Evolutionary conservation across 495 filamentous ascomycete species (phyloP).

Genomic region (Penicillium arizonense): DNA sequence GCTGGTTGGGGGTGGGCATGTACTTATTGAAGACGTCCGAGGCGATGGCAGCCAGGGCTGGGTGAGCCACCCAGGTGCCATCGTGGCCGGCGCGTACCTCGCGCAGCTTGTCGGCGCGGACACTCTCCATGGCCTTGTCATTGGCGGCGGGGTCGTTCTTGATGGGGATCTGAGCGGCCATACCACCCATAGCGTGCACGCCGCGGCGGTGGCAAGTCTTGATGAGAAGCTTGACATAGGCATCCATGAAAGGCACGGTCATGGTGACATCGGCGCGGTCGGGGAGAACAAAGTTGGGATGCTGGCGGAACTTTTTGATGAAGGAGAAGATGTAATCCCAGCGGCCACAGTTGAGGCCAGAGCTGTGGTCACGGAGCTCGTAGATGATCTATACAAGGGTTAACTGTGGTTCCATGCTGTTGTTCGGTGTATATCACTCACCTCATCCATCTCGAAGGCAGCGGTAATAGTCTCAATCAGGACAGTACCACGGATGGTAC

Average conservation of each 20-base stretch:
- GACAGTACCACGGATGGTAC: conserved; percentile 93
- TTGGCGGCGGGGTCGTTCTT: conserved; percentile 90
- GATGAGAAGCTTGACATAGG: conserved; percentile 94
- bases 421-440: no score
- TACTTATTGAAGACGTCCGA: conserved; percentile 95
- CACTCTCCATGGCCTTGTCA: conserved; percentile 90
- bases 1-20: conserved; percentile 99
- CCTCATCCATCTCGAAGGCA: conserved; percentile 99
- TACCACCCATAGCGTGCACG: conserved; percentile 98
- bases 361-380: conserved; percentile 94
- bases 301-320: conserved; percentile 99
- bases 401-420: no score
- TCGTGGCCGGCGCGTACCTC: conserved; percentile 96
- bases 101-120: conserved; percentile 92
- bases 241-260: conserved; percentile 98
- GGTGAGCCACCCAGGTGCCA: conserved; percentile 96
- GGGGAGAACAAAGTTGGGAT: conserved; percentile 88
- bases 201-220: conserved; percentile 95
- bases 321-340: conserved; percentile 99
- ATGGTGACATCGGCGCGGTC: conserved; percentile 92
- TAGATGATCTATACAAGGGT: conserved; percentile 72
- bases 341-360: conserved; percentile 95
- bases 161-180: conserved; percentile 98
- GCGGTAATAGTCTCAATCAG: conserved; percentile 98
- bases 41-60: conserved; percentile 85